Percentiles rank a stretch among this genome's conserved stretches.
These are phyloP conservation scores for Metschnikowia vanudenii DNA, from an alignment of 805 yeast species.

Conservation along the genomic window DNA sequence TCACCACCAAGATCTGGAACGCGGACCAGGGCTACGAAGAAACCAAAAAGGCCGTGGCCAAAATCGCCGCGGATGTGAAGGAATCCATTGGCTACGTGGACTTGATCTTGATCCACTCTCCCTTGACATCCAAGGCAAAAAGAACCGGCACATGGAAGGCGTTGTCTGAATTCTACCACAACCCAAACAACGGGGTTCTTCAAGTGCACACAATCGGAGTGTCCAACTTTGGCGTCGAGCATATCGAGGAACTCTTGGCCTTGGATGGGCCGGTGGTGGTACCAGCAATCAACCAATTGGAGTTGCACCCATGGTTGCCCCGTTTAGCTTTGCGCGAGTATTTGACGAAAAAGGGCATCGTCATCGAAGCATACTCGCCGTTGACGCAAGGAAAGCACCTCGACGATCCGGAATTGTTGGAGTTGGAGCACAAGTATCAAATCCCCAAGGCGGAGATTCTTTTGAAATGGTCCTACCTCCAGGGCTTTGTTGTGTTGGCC, in stretches of 20 bases:
- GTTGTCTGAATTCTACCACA: conserved; percentile 65
- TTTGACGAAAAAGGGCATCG: conserved; percentile 53
- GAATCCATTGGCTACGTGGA: conserved; percentile 38
- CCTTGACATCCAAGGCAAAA: conserved; percentile 35
- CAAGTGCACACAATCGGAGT: conserved; percentile 70
- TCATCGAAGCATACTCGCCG: conserved; percentile 79
- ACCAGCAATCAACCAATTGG: conserved; percentile 79
- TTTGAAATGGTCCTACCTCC: conserved; percentile 69
- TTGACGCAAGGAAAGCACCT: conserved; percentile 62
- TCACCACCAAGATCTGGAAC: conserved; percentile 35
- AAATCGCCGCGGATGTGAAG: conserved; percentile 51
- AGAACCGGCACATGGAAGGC: conserved; percentile 69
- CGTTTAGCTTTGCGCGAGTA: conserved; percentile 60
- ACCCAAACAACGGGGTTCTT: conserved; percentile 50
- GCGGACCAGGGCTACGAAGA: conserved; percentile 42
- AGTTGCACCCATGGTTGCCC: conserved; percentile 82
- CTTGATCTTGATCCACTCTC: conserved; percentile 51
- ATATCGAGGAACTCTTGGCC: conserved; percentile 56
- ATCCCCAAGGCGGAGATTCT: conserved; percentile 61
- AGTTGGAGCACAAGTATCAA: conserved; percentile 48
- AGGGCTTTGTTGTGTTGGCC: conserved; percentile 70
- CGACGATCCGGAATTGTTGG: conserved; percentile 50
- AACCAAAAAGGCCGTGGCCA: conserved; percentile 58
- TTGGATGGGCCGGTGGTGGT: conserved; percentile 49
- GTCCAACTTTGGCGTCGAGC: conserved; percentile 65